Percentiles rank a stretch among this genome's conserved stretches.
phyloP scores from a whole-genome alignment of 2,329 filamentous ascomycete species.

The Neoascochyta sp. region DNA sequence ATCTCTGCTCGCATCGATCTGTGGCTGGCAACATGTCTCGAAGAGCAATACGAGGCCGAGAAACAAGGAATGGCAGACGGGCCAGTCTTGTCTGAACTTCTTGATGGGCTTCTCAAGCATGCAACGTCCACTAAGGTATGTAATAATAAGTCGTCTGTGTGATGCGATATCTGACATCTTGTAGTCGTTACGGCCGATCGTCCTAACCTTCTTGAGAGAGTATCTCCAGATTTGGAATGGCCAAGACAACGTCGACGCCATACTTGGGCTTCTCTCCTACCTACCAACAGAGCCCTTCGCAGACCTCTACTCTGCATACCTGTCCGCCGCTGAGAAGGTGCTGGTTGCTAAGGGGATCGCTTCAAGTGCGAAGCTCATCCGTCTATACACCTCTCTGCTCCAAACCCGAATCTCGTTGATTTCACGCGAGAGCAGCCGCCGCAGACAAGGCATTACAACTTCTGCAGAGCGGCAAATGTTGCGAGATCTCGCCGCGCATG shows the following conservation, averaged over 20 bases:
- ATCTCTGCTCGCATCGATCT: slow-evolving; percentile 29
- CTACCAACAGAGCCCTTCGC: slow-evolving; percentile 51
- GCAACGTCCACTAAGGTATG: slow-evolving; percentile 36
- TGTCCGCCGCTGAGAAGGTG: slow-evolving; percentile 42
- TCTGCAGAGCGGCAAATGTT: slow-evolving; percentile 43
- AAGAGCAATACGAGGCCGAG: slow-evolving; percentile 32
- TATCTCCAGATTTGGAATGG: slow-evolving; percentile 41
- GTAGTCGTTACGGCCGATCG: slow-evolving; percentile 32
- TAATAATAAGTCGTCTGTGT: not conserved
- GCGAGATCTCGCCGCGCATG: slow-evolving; percentile 25
- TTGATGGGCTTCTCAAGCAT: slow-evolving; percentile 33
- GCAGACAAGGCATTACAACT: slow-evolving; percentile 16
- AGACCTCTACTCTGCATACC: slow-evolving; percentile 36
- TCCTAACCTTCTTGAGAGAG: slow-evolving; percentile 30
- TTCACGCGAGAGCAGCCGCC: slow-evolving; percentile 17
- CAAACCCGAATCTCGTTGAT: slow-evolving; percentile 49
- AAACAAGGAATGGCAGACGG: slow-evolving; percentile 13
- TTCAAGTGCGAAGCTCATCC: slow-evolving; percentile 59
- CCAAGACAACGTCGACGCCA: slow-evolving; percentile 21
- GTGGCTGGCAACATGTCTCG: slow-evolving; percentile 39
- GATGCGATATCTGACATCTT: slow-evolving; percentile 4
- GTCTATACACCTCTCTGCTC: slow-evolving; percentile 65
- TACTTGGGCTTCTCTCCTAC: slow-evolving; percentile 53
- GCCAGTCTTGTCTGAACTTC: slow-evolving; percentile 26
- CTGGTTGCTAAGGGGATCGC: slow-evolving; percentile 38